A percentile compares a stretch with the other conserved stretches of the same genome.
Evolutionary conservation across 1,284 basidiomycete species (phyloP).

Genomic region (Psilocybe mexicana): DNA sequence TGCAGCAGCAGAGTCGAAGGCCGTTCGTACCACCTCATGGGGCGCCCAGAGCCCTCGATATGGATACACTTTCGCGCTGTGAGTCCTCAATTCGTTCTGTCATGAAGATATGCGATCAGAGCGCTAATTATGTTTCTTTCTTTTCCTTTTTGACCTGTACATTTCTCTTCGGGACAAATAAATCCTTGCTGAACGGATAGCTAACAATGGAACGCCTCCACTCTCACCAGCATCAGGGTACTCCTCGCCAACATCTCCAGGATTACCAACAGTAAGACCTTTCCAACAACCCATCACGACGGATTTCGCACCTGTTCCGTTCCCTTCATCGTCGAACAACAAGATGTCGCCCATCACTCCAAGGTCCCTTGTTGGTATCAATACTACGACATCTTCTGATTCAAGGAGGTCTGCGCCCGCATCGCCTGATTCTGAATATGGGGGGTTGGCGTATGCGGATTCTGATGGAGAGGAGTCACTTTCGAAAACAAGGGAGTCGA

Average conservation of each 20-base stretch:
- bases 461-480: slow-evolving; percentile 42
- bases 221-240: slow-evolving; percentile 46
- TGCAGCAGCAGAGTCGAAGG: slow-evolving; percentile 6
- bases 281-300: neutral
- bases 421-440: slow-evolving; percentile 43
- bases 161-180: too few species aligned
- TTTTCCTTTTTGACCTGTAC: neutral
- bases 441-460: slow-evolving; percentile 54
- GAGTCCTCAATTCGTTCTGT: neutral
- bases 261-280: slow-evolving; percentile 18
- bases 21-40: neutral
- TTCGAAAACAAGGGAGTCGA: slow-evolving; percentile 22
- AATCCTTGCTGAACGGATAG: neutral
- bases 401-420: neutral
- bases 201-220: slow-evolving; percentile 40
- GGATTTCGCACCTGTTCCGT: slow-evolving; percentile 39
- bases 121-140: neutral
- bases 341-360: slow-evolving; percentile 6
- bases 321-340: slow-evolving; percentile 25
- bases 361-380: slow-evolving; percentile 27
- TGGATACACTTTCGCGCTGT: neutral
- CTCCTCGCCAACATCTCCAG: slow-evolving; percentile 40
- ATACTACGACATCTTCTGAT: neutral
- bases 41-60: neutral
- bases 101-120: slow-evolving; percentile 14